A percentile compares a stretch with the other conserved stretches of the same genome.
Conservation (phyloP, 148 eudicot species). For the Arctostaphylos glauca region DNA sequence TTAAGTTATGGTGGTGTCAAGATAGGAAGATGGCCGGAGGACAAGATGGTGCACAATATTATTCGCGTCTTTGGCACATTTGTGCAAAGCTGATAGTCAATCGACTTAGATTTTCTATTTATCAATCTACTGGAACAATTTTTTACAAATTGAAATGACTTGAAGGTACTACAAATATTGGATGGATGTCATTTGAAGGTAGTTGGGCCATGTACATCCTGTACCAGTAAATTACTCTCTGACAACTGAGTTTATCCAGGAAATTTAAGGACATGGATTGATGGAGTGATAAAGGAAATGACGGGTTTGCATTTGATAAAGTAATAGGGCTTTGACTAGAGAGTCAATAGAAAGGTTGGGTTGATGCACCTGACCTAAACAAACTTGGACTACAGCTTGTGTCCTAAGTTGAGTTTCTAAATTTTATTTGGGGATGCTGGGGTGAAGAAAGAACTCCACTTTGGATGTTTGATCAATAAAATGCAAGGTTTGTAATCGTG, state of each 20-base stretch:
- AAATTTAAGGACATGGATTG: neutral
- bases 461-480: neutral
- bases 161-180: neutral
- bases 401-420: neutral
- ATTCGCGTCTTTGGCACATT: neutral
- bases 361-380: neutral
- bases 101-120: neutral
- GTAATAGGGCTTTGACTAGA: neutral
- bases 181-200: neutral
- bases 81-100: neutral
- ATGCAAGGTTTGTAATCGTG: neutral
- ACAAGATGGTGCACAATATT: neutral
- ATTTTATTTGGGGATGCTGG: neutral
- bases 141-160: neutral
- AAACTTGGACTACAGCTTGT: neutral
- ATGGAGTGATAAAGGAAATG: neutral
- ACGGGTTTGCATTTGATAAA: neutral
- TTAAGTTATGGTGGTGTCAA: slow-evolving; percentile 1
- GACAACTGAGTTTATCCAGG: neutral
- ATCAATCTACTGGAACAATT: neutral
- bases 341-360: neutral
- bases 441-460: neutral
- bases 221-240: neutral
- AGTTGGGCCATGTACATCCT: neutral
- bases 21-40: neutral